These are phyloP conservation scores for Sherardia arvensis DNA, from an alignment of 257 asterid species.

Conservation along the genomic window DNA sequence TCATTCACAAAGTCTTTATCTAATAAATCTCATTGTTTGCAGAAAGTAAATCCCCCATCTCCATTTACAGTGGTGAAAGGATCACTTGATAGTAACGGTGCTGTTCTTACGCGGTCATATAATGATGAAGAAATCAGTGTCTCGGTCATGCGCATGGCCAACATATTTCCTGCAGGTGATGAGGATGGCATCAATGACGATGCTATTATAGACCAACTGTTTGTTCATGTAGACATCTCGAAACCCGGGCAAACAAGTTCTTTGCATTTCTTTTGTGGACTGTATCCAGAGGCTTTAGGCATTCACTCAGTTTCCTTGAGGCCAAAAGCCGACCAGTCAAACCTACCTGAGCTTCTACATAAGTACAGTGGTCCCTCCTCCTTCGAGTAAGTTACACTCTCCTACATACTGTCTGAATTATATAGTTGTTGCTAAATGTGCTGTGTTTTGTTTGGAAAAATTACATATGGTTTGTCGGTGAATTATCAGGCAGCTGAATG, in stretches of 20 bases:
- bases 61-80: constrained; percentile 81
- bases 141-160: constrained; percentile 69
- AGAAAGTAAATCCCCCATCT: constrained; percentile 89
- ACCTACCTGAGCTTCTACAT: constrained; percentile 37
- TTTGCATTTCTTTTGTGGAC: constrained; percentile 80
- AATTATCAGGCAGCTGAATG: constrained; percentile 50
- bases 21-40: constrained; percentile 12
- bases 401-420: neutral
- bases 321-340: constrained; percentile 50
- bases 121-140: constrained; percentile 66
- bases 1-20: neutral
- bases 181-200: constrained; percentile 38
- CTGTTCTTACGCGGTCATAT: constrained; percentile 61
- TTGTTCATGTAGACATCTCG: constrained; percentile 71
- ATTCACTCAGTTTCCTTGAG: constrained; percentile 77
- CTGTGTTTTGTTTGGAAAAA: neutral
- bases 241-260: constrained; percentile 61
- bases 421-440: neutral
- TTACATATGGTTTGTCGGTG: neutral
- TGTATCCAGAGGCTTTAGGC: constrained; percentile 95
- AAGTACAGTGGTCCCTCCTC: constrained; percentile 68
- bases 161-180: constrained; percentile 54
- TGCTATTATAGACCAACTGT: constrained; percentile 56
- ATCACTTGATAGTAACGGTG: constrained; percentile 66
- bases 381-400: constrained; percentile 60